These are phyloP conservation scores for Tarenaya hassleriana DNA, from an alignment of 345 rosid species.

Conservation along the genomic window DNA sequence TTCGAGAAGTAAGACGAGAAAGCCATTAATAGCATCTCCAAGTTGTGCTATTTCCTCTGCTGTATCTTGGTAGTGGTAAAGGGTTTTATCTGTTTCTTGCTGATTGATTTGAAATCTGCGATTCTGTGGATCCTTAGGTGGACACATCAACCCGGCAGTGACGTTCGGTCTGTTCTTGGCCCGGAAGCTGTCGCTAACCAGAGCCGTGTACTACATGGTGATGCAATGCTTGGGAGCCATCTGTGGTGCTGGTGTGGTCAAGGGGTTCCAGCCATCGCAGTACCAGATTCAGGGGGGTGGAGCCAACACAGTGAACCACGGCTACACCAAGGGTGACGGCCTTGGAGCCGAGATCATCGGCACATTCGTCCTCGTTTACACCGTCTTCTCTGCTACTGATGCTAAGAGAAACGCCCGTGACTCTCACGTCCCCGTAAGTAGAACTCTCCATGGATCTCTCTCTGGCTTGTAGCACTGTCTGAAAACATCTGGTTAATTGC, in stretches of 20 bases:
- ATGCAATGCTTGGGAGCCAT: constrained; percentile 39
- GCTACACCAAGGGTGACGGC: constrained; percentile 41
- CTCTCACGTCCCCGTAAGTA: constrained; percentile 32
- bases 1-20: no score
- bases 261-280: constrained; percentile 32
- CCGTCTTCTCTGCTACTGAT: constrained; percentile 42
- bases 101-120: background rate
- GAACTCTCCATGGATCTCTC: background rate
- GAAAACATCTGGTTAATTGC: constrained; percentile 52
- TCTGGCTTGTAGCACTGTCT: constrained; percentile 53
- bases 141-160: constrained; percentile 37
- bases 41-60: no score
- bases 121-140: constrained; percentile 24
- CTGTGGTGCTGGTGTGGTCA: constrained; percentile 39
- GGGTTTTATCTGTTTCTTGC: no score
- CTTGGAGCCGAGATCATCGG: constrained; percentile 41
- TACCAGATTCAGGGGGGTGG: constrained; percentile 38
- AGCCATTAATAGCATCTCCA: no score
- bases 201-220: constrained; percentile 37
- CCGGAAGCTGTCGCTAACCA: constrained; percentile 29
- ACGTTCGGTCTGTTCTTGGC: constrained; percentile 37
- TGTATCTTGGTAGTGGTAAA: background rate
- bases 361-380: constrained; percentile 38
- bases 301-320: constrained; percentile 35
- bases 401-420: constrained; percentile 46